A percentile compares a stretch with the other conserved stretches of the same genome.
Evolutionary conservation across 139 green algal species (phyloP).

Genomic region (Mesotaenium endlicherianum): DNA sequence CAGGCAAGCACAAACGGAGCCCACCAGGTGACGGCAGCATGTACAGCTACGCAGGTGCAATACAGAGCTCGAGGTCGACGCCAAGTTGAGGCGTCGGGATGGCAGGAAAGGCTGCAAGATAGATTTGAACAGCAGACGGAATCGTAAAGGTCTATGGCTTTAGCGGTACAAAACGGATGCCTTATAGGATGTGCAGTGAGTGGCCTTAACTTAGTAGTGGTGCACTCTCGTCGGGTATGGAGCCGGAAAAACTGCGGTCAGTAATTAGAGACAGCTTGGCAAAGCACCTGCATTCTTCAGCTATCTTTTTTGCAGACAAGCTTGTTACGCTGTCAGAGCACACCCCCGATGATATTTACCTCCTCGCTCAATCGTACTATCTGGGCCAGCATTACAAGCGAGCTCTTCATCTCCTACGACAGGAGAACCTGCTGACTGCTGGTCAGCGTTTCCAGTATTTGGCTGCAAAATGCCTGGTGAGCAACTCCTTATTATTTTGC

Average conservation of each 20-base stretch:
- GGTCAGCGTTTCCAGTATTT: conserved; percentile 45
- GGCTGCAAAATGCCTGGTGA: conserved; percentile 50
- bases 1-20: too few relatives aligned
- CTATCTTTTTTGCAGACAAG: conserved; percentile 95
- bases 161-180: too few relatives aligned
- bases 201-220: too few relatives aligned
- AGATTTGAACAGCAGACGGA: too few relatives aligned
- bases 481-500: not conserved
- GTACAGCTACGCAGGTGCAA: too few relatives aligned
- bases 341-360: conserved; percentile 72
- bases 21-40: too few relatives aligned
- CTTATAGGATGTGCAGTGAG: too few relatives aligned
- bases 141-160: too few relatives aligned
- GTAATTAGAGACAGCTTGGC: conserved; percentile 84
- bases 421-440: conserved; percentile 25
- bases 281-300: conserved; percentile 84
- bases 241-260: conserved; percentile 58
- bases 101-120: too few relatives aligned
- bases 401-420: conserved; percentile 64
- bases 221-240: too few relatives aligned
- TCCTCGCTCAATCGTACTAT: conserved; percentile 78
- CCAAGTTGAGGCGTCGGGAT: too few relatives aligned
- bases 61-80: too few relatives aligned
- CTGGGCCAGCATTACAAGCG: conserved; percentile 69
- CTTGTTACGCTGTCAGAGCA: conserved; percentile 71